Conservation (phyloP, 345 rosid species). For the Luvunga scandens region DNA sequence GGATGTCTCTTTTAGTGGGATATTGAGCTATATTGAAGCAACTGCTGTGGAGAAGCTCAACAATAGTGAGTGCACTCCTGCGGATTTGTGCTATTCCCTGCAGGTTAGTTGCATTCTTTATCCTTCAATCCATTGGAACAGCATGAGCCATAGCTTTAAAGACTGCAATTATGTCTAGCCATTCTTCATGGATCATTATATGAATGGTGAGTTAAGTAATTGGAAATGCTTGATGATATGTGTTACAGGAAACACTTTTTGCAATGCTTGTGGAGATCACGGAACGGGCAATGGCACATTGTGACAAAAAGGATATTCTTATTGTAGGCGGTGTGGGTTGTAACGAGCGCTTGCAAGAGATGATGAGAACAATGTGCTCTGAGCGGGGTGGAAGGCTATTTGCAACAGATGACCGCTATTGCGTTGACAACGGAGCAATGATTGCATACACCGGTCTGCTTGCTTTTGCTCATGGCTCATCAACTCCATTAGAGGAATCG, state of each 20-base stretch:
- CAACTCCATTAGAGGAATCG: constrained; percentile 76
- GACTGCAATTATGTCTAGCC: not conserved
- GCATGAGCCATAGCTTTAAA: not conserved
- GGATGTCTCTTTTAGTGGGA: constrained; percentile 98
- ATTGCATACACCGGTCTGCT: constrained; percentile 94
- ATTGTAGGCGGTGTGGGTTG: constrained; percentile 98
- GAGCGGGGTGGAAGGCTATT: constrained; percentile 80
- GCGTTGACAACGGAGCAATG: constrained; percentile 97
- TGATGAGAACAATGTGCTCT: constrained; percentile 95
- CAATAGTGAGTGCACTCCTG: constrained; percentile 81
- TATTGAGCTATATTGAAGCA: constrained; percentile 84
- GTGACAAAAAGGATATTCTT: constrained; percentile 86
- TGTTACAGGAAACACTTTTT: constrained; percentile 69
- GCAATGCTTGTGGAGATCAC: constrained; percentile 99
- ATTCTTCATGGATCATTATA: not conserved
- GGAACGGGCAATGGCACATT: constrained; percentile 95
- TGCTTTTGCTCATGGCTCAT: constrained; percentile 61
- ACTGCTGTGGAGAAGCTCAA: constrained; percentile 82
- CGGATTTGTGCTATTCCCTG: constrained; percentile 91
- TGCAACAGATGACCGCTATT: constrained; percentile 92
- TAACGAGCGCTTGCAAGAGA: constrained; percentile 87
- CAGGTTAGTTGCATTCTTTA: constrained; percentile 46
- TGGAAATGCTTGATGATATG: not conserved
- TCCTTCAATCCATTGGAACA: not conserved
- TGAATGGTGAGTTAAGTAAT: not conserved